phyloP scores from a whole-genome alignment of 1,284 basidiomycete species.

The Cryptococcus hybrid region DNA sequence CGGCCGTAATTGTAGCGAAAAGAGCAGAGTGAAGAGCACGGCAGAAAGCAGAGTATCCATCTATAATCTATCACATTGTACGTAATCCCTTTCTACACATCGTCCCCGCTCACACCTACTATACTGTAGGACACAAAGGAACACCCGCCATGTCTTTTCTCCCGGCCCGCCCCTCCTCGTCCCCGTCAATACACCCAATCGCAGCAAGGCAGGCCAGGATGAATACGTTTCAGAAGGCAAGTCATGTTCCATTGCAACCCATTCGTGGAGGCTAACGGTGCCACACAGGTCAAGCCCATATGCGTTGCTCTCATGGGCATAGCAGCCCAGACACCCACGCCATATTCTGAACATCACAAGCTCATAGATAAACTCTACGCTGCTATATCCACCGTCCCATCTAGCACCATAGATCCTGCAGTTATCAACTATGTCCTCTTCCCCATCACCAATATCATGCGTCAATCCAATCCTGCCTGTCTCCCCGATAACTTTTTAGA shows the following conservation, averaged over 20 bases:
- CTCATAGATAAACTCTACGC: constrained; percentile 59
- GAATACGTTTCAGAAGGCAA: constrained; percentile 40
- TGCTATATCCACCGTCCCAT: constrained; percentile 54
- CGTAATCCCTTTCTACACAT: too few species aligned
- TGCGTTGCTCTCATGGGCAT: constrained; percentile 75
- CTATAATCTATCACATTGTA: too few species aligned
- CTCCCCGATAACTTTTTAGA: constrained; percentile 80
- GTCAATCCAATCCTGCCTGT: constrained; percentile 61
- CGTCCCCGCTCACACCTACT: too few species aligned
- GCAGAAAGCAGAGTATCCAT: too few species aligned
- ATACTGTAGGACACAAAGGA: too few species aligned
- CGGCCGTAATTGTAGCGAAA: too few species aligned
- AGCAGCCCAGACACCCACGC: constrained; percentile 59
- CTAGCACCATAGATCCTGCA: constrained; percentile 55
- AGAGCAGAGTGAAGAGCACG: too few species aligned
- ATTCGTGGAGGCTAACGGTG: constrained; percentile 5
- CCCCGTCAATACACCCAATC: not conserved
- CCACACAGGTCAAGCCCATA: constrained; percentile 64
- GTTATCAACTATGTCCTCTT: constrained; percentile 81
- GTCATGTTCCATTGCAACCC: not conserved
- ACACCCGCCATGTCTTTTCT: too few species aligned
- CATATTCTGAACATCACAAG: constrained; percentile 55
- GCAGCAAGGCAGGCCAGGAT: constrained; percentile 21
- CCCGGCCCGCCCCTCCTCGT: too few species aligned
- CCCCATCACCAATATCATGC: constrained; percentile 76